A percentile compares a stretch with the other conserved stretches of the same genome.
Evolutionary conservation across 2,329 filamentous ascomycete genomes (phyloP).

Genomic region (Sodiomyces alkalinus): DNA sequence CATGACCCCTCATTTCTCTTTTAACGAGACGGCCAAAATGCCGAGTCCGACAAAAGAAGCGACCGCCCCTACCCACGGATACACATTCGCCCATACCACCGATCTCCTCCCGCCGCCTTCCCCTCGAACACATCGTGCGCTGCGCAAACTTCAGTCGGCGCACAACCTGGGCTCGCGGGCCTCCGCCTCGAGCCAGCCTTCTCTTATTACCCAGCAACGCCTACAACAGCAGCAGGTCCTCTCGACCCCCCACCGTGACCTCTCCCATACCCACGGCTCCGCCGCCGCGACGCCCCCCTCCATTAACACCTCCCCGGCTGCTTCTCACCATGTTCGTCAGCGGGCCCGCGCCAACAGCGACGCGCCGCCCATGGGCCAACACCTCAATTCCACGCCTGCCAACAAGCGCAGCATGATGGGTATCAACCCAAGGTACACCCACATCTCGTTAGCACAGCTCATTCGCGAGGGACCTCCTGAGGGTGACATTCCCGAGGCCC

Average conservation of each 20-base stretch:
- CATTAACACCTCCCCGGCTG: conserved; percentile 23
- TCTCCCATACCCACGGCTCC: conserved; percentile 8
- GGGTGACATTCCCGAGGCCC: conserved; percentile 49
- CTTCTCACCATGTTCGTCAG: too few relatives aligned
- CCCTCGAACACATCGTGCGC: conserved; percentile 48
- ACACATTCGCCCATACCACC: conserved; percentile 15
- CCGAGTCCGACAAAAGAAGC: conserved; percentile 16
- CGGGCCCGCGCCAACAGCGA: conserved; percentile 61
- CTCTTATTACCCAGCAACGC: conserved; percentile 49
- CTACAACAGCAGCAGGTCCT: conserved; percentile 23
- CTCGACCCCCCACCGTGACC: conserved; percentile 6
- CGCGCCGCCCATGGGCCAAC: conserved; percentile 30
- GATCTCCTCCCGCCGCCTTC: conserved; percentile 42
- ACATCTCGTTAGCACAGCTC: conserved; percentile 54
- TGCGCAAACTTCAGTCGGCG: conserved; percentile 63
- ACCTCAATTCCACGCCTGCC: conserved; percentile 19
- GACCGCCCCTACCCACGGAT: conserved; percentile 12
- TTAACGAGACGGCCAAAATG: conserved; percentile 9
- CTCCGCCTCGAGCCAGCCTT: conserved; percentile 28
- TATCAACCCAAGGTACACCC: conserved; percentile 27
- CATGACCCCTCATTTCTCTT: too few relatives aligned
- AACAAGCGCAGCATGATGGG: conserved; percentile 17
- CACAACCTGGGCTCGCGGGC: conserved; percentile 48
- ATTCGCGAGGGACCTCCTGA: conserved; percentile 67
- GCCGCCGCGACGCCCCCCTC: conserved; percentile 8